A percentile compares a stretch with the other conserved stretches of the same genome.
Conservation (phyloP, 805 yeast species). For the Cyberlindnera xylosilytica region DNA sequence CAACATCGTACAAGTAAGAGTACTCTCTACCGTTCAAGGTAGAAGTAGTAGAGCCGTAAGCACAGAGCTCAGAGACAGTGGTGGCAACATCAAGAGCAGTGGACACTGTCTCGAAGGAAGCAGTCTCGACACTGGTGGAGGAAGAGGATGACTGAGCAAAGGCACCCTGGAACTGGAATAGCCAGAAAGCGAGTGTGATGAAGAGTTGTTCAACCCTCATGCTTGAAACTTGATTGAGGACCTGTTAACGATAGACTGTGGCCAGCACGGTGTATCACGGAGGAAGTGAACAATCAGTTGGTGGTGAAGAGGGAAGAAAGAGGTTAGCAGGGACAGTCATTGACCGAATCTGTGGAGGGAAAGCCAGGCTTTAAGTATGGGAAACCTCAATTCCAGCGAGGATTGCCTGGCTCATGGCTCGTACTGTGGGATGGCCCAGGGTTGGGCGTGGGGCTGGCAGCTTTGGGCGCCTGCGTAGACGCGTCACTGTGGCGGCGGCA, state of each 20-base stretch:
- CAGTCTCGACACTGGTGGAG: not conserved
- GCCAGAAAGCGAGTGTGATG: not conserved
- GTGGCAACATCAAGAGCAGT: not conserved
- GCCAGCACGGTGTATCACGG: not conserved
- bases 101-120: not conserved
- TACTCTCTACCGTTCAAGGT: conserved; percentile 9
- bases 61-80: conserved; percentile 5
- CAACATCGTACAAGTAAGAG: conserved; percentile 6
- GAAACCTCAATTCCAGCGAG: too few relatives aligned
- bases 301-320: not conserved
- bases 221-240: not conserved
- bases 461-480: too few relatives aligned
- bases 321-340: too few relatives aligned
- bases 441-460: too few relatives aligned
- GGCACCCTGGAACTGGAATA: conserved; percentile 1
- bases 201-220: not conserved
- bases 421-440: too few relatives aligned
- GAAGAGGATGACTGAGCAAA: not conserved
- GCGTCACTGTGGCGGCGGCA: too few relatives aligned
- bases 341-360: too few relatives aligned
- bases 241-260: not conserved
- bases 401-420: too few relatives aligned
- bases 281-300: too few relatives aligned
- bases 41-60: conserved; percentile 3
- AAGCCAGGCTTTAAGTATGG: too few relatives aligned